Evolutionary conservation across 1,139 yeast genomes (phyloP), one percentile per base, ranked within the genome.

Genomic region (Debaryomyces robertsiae): DNA sequence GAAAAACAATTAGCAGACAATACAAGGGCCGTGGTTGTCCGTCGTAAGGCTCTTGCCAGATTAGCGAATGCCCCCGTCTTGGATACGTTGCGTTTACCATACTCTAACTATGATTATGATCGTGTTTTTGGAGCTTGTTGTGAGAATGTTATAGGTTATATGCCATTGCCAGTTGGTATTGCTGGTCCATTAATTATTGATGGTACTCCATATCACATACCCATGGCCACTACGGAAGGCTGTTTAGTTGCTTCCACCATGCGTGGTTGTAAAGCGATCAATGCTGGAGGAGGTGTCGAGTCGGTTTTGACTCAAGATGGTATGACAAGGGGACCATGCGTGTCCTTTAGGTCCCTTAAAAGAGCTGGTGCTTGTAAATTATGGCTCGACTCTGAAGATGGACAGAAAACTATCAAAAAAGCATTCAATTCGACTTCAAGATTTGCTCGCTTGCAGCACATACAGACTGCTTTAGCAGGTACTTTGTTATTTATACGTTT

Each of bases 201-300:
- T 63, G 93, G 90, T 34, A 81, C 77, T 52, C 81, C 94, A 37
- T 85, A 78, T 61, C 95, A 88, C 64, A 82, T 93, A 52, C 99
- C 99, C 37, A 90, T 93, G 96, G 99, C 99, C 27, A 93, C 99
- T 22, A 93, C 98, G 38, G 99, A 93, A 71, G 99, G 99, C 42
- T 93, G 98, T 70, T 76, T 93, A 46, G 97, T 93, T 49, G 99
- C 98, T 1, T 90, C 98, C 11, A 85, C 98, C 10, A 91, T 89
- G 95, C 85, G 99, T 67, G 99, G 98, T 52, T 93, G 98, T 73
- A 93, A 93, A 64, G 98, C 98, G 17, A 87, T 93, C 53, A 94
- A 93, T 62, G 84, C 94, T 9, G 98, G 98, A 46, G 98, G 98
- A 41, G 99, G 98, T 63, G 95, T 87, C 27, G 74, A 80, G 40